Evolutionary conservation across 2,329 filamentous ascomycete genomes (phyloP).

Genomic region (Penicillium janthinellum): DNA sequence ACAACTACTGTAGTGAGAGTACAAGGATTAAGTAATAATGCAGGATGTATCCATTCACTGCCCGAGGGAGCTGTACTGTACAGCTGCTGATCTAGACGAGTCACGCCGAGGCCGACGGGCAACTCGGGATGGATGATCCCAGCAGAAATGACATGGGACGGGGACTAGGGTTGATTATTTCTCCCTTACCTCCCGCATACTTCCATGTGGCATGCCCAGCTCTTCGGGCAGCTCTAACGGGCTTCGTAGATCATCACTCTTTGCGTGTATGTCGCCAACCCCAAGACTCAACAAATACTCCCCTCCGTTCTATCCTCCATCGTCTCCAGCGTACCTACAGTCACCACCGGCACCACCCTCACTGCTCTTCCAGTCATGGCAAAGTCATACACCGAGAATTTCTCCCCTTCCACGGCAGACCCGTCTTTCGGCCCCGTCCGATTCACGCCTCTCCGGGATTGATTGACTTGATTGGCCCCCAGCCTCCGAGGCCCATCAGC

Average conservation of each 20-base stretch:
- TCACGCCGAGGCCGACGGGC: slow-evolving; percentile 14
- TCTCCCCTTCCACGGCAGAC: slow-evolving; percentile 10
- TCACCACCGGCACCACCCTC: no score
- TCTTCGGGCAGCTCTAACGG: no score
- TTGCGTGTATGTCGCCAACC: no score
- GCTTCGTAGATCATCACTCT: no score
- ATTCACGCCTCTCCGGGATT: background rate
- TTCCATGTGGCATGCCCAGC: background rate
- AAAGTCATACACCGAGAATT: slow-evolving; percentile 25
- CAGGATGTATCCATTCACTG: background rate
- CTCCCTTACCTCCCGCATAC: slow-evolving; percentile 3
- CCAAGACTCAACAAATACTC: no score
- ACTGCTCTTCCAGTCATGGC: slow-evolving; percentile 5
- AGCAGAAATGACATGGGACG: background rate
- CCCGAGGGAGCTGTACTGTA: background rate
- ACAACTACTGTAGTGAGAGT: background rate
- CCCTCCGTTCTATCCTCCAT: background rate
- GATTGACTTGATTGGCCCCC: slow-evolving; percentile 21
- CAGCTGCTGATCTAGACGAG: background rate
- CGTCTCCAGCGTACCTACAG: background rate
- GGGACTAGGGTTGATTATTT: background rate
- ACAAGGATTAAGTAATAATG: background rate
- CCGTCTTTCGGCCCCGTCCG: slow-evolving; percentile 25
- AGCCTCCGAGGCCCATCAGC: slow-evolving; percentile 21
- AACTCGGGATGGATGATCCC: background rate